Evolutionary conservation across 805 yeast species (phyloP), one percentile per base, ranked within the genome.

Genomic region (Metschnikowia peoriensis): DNA sequence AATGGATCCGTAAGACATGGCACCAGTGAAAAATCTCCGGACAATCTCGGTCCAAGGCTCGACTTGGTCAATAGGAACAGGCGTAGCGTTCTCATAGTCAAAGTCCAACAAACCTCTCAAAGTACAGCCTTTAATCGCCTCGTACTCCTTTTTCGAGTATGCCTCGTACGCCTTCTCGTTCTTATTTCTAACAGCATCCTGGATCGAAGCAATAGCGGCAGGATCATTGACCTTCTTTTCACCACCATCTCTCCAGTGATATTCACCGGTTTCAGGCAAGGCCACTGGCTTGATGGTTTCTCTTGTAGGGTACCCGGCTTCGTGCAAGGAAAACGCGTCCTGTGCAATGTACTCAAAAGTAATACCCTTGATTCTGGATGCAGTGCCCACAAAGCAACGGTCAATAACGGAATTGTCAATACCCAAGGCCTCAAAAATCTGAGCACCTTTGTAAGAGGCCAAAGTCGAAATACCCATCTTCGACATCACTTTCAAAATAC

Each of bases 41-140:
- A 92, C 99, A 69, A 93, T 93, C 71, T 93, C 99, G 38, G 98
- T 94, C 99, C 99, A 93, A 43, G 99, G 99, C 77, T 93, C 99
- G 61, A 93, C 99, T 75, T 94, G 98, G 66, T 93, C 99, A 57
- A 93, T 75, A 52, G 99, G 97, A 49, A 93, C 94, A 5, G 92
- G 81, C 4, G 77, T 78, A 0, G 90, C 79, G 58, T 67, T 69
- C 42, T 83, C 88, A 66, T 74, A 90, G 72, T 94, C 97, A 66
- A 93, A 86, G 72, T 94, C 98, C 50, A 93, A 81, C 64, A 93
- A 75, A 40, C 99, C 99, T 72, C 99, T 84, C 61, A 93, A 77
- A 14, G 99, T 93, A 79, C 98, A 93, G 67, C 88, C 84, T 72
- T 83, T 86, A 65, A 93, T 88, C 17, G 97, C 96, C 59, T 91